These are phyloP conservation scores for Pisolithus thermaeus DNA, from an alignment of 1,284 basidiomycete genomes.

Conservation along the genomic window DNA sequence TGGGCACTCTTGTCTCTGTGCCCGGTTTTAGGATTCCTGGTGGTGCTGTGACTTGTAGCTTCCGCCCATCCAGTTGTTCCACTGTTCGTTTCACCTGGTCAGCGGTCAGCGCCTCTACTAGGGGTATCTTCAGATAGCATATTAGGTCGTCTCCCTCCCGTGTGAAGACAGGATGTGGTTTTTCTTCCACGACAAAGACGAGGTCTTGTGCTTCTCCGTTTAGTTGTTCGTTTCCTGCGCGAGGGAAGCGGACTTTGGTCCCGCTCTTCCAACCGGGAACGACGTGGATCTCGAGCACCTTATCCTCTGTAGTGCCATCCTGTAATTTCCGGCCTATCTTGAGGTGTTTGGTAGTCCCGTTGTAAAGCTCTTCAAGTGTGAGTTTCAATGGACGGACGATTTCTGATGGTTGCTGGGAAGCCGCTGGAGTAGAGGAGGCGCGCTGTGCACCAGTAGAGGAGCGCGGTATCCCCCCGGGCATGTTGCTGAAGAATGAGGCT, in stretches of 20 bases:
- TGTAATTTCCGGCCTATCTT: constrained; percentile 78
- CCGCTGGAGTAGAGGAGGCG: constrained; percentile 18
- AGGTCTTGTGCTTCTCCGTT: constrained; percentile 76
- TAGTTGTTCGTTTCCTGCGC: constrained; percentile 81
- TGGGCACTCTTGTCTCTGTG: constrained; percentile 61
- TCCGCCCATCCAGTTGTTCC: constrained; percentile 74
- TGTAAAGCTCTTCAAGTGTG: constrained; percentile 88
- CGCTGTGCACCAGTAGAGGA: constrained; percentile 19
- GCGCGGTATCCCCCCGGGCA: constrained; percentile 44
- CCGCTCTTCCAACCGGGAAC: constrained; percentile 86
- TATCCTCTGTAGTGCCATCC: constrained; percentile 79
- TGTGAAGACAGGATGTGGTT: constrained; percentile 70
- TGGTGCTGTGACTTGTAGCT: constrained; percentile 65
- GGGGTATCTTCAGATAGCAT: constrained; percentile 57
- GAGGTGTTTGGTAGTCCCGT: constrained; percentile 83
- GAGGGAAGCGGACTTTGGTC: constrained; percentile 87
- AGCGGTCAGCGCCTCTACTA: constrained; percentile 80
- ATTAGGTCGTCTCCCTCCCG: constrained; percentile 81
- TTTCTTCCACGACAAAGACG: constrained; percentile 90
- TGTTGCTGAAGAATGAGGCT: constrained; percentile 39
- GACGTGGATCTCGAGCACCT: constrained; percentile 86
- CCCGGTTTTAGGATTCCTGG: constrained; percentile 74
- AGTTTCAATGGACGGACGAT: constrained; percentile 83
- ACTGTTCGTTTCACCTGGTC: constrained; percentile 47
- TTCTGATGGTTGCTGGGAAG: constrained; percentile 45